Percentiles rank a stretch among this genome's conserved stretches.
phyloP scores from a whole-genome alignment of 2,329 filamentous ascomycete species.

The Xylariales sp. region DNA sequence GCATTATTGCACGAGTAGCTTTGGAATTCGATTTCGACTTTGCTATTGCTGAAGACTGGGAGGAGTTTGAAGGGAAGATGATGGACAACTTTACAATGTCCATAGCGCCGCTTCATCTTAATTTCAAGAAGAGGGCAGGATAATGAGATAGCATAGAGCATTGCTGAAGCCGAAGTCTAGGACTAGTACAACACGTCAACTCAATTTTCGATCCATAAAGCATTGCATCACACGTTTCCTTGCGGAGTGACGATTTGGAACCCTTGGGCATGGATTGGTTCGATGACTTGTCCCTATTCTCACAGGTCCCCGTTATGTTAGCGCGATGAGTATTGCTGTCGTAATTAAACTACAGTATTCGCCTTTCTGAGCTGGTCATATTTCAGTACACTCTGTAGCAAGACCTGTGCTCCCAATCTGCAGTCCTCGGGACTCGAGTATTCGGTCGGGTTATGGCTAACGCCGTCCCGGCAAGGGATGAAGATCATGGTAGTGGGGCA shows the following conservation, averaged over 20 bases:
- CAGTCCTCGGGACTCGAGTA: constrained; percentile 56
- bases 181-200: too few species aligned
- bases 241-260: too few species aligned
- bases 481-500: constrained; percentile 65
- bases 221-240: too few species aligned
- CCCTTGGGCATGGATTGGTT: too few species aligned
- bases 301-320: too few species aligned
- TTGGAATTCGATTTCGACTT: neutral
- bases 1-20: neutral
- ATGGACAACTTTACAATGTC: neutral
- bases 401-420: constrained; percentile 12
- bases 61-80: neutral
- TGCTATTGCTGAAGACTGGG: neutral
- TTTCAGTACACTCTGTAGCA: neutral
- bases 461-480: constrained; percentile 57
- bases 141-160: too few species aligned
- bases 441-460: constrained; percentile 60
- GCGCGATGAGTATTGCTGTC: too few species aligned
- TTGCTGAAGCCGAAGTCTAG: too few species aligned
- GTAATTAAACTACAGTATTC: too few species aligned
- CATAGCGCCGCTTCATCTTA: neutral
- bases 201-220: too few species aligned
- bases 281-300: too few species aligned
- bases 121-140: neutral
- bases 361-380: too few species aligned